phyloP scores from a whole-genome alignment of 2,329 filamentous ascomycete species.

The Ascochyta viciae-villosae region DNA sequence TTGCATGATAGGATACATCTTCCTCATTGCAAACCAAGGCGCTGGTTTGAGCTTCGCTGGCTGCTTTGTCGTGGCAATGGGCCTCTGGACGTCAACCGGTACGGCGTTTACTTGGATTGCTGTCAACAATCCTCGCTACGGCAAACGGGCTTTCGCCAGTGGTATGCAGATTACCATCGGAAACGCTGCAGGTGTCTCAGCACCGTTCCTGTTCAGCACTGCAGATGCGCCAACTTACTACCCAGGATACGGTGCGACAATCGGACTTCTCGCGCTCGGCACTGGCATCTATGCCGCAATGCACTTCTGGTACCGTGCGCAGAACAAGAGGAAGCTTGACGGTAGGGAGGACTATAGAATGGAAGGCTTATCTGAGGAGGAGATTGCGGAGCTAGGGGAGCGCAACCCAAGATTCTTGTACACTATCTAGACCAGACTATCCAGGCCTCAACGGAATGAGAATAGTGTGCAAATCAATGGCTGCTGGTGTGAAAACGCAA shows the following conservation, averaged over 20 bases:
- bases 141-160: slow-evolving; percentile 39
- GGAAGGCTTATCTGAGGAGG: slow-evolving; percentile 33
- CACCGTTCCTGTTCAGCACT: slow-evolving; percentile 33
- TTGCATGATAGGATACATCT: slow-evolving; percentile 58
- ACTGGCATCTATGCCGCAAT: slow-evolving; percentile 26
- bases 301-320: slow-evolving; percentile 29
- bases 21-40: slow-evolving; percentile 39
- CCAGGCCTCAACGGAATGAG: too few species aligned
- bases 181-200: slow-evolving; percentile 44
- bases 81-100: slow-evolving; percentile 35
- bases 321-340: slow-evolving; percentile 32
- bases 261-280: slow-evolving; percentile 28
- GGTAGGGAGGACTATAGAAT: slow-evolving; percentile 34
- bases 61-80: slow-evolving; percentile 40
- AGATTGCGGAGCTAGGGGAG: slow-evolving; percentile 35
- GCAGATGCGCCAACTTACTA: slow-evolving; percentile 23
- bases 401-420: slow-evolving; percentile 36
- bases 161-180: slow-evolving; percentile 47
- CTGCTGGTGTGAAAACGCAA: neutral
- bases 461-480: neutral
- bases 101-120: slow-evolving; percentile 38
- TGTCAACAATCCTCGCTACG: slow-evolving; percentile 41
- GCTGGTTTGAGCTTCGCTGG: slow-evolving; percentile 32
- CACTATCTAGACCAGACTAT: slow-evolving; percentile 19
- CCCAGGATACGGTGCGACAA: slow-evolving; percentile 34